Conservation (phyloP, 2,329 filamentous ascomycete genomes). For the Pseudogymnoascus sp. region DNA sequence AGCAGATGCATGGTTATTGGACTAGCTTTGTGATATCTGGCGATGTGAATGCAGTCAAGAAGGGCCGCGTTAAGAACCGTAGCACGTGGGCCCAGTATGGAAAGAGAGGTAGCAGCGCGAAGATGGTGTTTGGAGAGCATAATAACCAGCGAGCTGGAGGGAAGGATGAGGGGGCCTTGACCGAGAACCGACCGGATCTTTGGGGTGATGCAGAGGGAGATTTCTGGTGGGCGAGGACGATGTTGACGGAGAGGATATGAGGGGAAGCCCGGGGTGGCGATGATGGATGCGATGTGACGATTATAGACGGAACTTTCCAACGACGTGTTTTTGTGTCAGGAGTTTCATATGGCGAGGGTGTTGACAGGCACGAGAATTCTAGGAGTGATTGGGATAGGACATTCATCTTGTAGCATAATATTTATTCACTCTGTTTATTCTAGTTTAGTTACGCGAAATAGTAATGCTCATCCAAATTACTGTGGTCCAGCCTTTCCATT, state of each 20-base stretch:
- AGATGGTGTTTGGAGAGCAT: slow-evolving; percentile 51
- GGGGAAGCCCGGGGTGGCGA: background rate
- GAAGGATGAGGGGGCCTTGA: slow-evolving; percentile 35
- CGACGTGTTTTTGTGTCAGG: slow-evolving; percentile 6
- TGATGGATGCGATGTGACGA: slow-evolving; percentile 3
- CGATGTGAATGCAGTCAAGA: slow-evolving; percentile 24
- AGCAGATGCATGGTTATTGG: slow-evolving; percentile 28
- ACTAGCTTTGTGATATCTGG: slow-evolving; percentile 26
- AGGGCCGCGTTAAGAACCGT: slow-evolving; percentile 16
- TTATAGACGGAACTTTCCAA: background rate
- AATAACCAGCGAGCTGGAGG: slow-evolving; percentile 46
- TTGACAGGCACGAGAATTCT: background rate
- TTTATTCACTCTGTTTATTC: background rate
- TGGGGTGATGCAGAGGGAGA: slow-evolving; percentile 42
- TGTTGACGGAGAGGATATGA: slow-evolving; percentile 6
- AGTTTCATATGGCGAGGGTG: slow-evolving; percentile 5
- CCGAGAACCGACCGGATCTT: slow-evolving; percentile 35
- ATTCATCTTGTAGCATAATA: slow-evolving; percentile 7
- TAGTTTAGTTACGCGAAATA: slow-evolving; percentile 3
- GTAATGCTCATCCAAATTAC: background rate
- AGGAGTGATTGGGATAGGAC: slow-evolving; percentile 3
- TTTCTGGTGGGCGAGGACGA: slow-evolving; percentile 53
- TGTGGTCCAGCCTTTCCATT: background rate
- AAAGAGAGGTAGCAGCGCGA: slow-evolving; percentile 12
- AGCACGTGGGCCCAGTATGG: slow-evolving; percentile 21